These are phyloP conservation scores for Echeveria elegans DNA, from an alignment of 164 flowering plant species.

Conservation along the genomic window DNA sequence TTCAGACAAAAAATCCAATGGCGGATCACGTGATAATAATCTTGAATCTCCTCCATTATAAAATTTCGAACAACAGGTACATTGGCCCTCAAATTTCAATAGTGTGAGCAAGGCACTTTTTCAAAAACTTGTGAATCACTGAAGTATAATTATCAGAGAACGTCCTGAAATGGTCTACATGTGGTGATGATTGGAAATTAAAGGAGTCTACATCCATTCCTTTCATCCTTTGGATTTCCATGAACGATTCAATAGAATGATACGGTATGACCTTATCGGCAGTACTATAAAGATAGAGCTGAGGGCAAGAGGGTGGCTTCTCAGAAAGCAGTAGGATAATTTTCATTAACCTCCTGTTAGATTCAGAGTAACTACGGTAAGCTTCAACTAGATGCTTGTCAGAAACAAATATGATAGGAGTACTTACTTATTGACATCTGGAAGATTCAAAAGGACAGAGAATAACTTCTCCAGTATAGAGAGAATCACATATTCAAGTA, in stretches of 20 bases:
- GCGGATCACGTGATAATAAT: background rate
- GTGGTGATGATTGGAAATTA: slow-evolving; percentile 73
- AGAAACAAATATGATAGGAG: slow-evolving; percentile 1
- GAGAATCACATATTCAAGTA: slow-evolving; percentile 42
- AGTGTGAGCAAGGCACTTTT: slow-evolving; percentile 31
- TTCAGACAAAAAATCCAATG: background rate
- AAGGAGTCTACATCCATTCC: slow-evolving; percentile 50
- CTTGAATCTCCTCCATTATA: too few species aligned
- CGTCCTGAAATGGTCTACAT: slow-evolving; percentile 84
- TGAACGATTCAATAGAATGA: slow-evolving; percentile 44
- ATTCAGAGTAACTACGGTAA: too few species aligned
- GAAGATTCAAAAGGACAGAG: slow-evolving; percentile 40
- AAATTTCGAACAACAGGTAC: too few species aligned
- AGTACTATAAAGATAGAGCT: slow-evolving; percentile 84
- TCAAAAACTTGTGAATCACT: slow-evolving; percentile 43
- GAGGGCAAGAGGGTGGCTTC: slow-evolving; percentile 68
- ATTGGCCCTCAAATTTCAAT: background rate
- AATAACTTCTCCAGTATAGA: slow-evolving; percentile 53
- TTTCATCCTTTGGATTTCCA: slow-evolving; percentile 41
- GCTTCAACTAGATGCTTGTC: background rate
- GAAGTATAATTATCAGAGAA: slow-evolving; percentile 55
- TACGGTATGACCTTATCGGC: slow-evolving; percentile 79
- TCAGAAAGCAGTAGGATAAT: slow-evolving; percentile 34
- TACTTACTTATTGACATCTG: slow-evolving; percentile 58
- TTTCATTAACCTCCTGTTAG: slow-evolving; percentile 53